phyloP scores from a whole-genome alignment of 768 basidiomycete species.

The Austroboletus eburneus region DNA sequence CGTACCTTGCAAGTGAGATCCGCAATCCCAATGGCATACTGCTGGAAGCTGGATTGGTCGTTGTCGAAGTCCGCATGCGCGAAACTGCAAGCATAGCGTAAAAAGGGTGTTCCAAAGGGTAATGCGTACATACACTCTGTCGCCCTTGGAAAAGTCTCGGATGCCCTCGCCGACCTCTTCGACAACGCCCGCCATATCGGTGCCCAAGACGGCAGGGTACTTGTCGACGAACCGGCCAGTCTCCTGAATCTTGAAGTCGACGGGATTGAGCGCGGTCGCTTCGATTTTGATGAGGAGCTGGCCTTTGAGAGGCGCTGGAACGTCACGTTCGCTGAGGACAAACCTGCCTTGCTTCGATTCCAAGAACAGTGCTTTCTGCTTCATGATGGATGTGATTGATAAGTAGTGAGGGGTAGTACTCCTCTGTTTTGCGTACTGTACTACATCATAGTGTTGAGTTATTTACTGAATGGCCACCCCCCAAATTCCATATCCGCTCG shows the following conservation, averaged over 20 bases:
- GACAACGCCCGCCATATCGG: slow-evolving; percentile 37
- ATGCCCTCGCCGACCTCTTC: slow-evolving; percentile 37
- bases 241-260: slow-evolving; percentile 38
- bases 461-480: slow-evolving; percentile 30
- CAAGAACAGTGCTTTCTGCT: slow-evolving; percentile 30
- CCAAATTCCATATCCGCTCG: slow-evolving; percentile 28
- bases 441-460: slow-evolving; percentile 16
- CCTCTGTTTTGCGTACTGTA: slow-evolving; percentile 7
- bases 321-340: slow-evolving; percentile 20
- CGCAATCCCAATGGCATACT: slow-evolving; percentile 33
- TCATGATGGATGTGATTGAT: slow-evolving; percentile 8
- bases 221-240: slow-evolving; percentile 28
- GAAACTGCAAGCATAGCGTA: slow-evolving; percentile 4
- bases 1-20: slow-evolving; percentile 36
- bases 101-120: neutral
- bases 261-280: slow-evolving; percentile 42
- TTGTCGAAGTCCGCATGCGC: slow-evolving; percentile 31
- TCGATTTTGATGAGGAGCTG: slow-evolving; percentile 41
- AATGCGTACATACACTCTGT: slow-evolving; percentile 33
- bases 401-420: slow-evolving; percentile 2
- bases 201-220: slow-evolving; percentile 36
- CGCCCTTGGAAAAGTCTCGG: slow-evolving; percentile 32
- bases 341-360: slow-evolving; percentile 28
- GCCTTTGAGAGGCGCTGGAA: slow-evolving; percentile 34
- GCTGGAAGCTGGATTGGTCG: slow-evolving; percentile 36